phyloP scores from a whole-genome alignment of 768 basidiomycete species.

The Boletus edulis region DNA sequence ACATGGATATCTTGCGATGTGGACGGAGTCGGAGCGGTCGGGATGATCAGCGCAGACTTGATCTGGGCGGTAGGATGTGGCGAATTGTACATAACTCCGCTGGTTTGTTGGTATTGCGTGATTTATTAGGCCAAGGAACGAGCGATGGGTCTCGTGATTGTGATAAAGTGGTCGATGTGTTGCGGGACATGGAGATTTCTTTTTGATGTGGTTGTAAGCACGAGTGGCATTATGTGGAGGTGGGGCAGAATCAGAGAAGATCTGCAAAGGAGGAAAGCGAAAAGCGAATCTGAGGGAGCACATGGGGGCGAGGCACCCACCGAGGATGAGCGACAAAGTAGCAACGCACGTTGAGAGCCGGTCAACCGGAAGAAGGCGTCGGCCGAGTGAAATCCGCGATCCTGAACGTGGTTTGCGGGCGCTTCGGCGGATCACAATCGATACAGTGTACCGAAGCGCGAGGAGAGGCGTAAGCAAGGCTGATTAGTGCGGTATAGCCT shows the following conservation, averaged over 20 bases:
- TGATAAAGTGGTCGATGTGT: slow-evolving; percentile 6
- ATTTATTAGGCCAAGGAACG: slow-evolving; percentile 2
- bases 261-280: slow-evolving; percentile 11
- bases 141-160: background rate
- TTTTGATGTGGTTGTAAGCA: background rate
- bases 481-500: slow-evolving; percentile 17
- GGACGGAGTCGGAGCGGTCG: slow-evolving; percentile 28
- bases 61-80: slow-evolving; percentile 24
- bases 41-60: slow-evolving; percentile 22
- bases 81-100: slow-evolving; percentile 16
- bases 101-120: slow-evolving; percentile 14
- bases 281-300: slow-evolving; percentile 30
- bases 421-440: slow-evolving; percentile 22
- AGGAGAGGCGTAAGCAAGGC: background rate
- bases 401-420: slow-evolving; percentile 13
- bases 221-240: slow-evolving; percentile 15
- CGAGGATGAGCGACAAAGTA: slow-evolving; percentile 13
- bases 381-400: slow-evolving; percentile 16
- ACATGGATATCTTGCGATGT: slow-evolving; percentile 33
- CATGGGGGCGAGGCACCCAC: slow-evolving; percentile 25
- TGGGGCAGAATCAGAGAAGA: slow-evolving; percentile 25
- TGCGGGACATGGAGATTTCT: background rate
- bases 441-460: slow-evolving; percentile 5
- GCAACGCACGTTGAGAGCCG: slow-evolving; percentile 7
- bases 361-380: slow-evolving; percentile 10